Percentiles rank a stretch among this genome's conserved stretches.
phyloP scores from a whole-genome alignment of 129 eudicot species.

The Glebionis coronaria region DNA sequence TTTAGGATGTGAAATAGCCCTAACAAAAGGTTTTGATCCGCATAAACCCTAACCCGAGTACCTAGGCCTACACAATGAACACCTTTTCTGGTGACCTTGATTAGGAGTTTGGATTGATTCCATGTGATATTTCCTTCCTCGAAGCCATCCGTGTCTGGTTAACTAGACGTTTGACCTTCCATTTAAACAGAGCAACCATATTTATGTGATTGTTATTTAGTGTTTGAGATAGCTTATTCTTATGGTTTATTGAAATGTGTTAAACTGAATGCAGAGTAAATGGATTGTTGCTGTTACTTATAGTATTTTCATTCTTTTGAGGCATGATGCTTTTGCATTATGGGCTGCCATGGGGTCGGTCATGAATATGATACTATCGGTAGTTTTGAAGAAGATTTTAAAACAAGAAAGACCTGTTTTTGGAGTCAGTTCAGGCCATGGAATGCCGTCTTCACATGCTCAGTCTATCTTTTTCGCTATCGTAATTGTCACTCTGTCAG shows the following conservation, averaged over 20 bases:
- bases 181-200: neutral
- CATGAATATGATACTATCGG: slow-evolving; percentile 53
- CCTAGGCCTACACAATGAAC: no score
- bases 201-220: neutral
- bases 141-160: no score
- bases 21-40: no score
- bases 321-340: slow-evolving; percentile 67
- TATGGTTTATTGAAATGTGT: neutral
- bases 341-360: slow-evolving; percentile 64
- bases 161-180: neutral
- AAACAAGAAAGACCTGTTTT: slow-evolving; percentile 73
- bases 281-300: slow-evolving; percentile 52
- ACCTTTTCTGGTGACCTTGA: neutral
- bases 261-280: slow-evolving; percentile 54
- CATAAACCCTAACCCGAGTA: no score
- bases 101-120: no score
- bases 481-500: slow-evolving; percentile 36
- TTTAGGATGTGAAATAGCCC: no score
- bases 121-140: no score
- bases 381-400: slow-evolving; percentile 45
- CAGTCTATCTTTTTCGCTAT: slow-evolving; percentile 59
- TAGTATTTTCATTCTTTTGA: slow-evolving; percentile 40
- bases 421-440: slow-evolving; percentile 56
- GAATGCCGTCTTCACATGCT: slow-evolving; percentile 94
- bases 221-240: neutral